phyloP scores from a whole-genome alignment of 345 rosid species.

The Euclidium syriacum region DNA sequence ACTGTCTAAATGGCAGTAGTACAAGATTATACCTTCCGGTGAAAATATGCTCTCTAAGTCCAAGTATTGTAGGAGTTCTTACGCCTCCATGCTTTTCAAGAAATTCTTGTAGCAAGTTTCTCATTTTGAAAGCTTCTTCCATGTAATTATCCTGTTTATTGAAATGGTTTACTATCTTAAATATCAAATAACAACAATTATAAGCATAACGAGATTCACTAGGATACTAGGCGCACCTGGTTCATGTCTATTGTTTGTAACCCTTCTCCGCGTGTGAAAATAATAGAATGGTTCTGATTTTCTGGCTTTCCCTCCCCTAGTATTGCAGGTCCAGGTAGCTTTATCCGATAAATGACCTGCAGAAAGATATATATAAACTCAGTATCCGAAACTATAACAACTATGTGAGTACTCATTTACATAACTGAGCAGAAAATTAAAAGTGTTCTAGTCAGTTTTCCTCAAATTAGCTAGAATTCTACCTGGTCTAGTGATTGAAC shows the following conservation, averaged over 20 bases:
- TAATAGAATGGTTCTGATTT: conserved; percentile 57
- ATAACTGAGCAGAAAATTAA: background rate
- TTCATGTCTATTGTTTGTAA: conserved; percentile 66
- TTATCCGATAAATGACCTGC: conserved; percentile 49
- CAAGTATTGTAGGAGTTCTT: conserved; percentile 65
- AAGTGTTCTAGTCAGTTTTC: conserved; percentile 2
- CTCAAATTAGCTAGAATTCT: conserved; percentile 5
- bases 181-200: background rate
- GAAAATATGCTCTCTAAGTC: conserved; percentile 76
- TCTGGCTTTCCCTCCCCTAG: conserved; percentile 64
- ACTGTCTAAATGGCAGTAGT: background rate
- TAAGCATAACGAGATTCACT: background rate
- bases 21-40: conserved; percentile 60
- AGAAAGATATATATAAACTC: conserved; percentile 7
- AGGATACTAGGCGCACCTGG: conserved; percentile 33
- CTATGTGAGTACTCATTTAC: background rate
- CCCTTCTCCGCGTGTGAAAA: conserved; percentile 61
- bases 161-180: background rate
- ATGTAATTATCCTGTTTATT: conserved; percentile 59
- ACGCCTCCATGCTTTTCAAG: conserved; percentile 62
- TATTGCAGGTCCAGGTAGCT: conserved; percentile 57
- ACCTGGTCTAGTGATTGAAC: conserved; percentile 74
- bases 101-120: conserved; percentile 74
- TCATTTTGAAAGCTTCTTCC: conserved; percentile 87
- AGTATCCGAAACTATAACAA: conserved; percentile 1